phyloP scores from a whole-genome alignment of 116 monocot genomes.

The Phalaenopsis hybrid region DNA sequence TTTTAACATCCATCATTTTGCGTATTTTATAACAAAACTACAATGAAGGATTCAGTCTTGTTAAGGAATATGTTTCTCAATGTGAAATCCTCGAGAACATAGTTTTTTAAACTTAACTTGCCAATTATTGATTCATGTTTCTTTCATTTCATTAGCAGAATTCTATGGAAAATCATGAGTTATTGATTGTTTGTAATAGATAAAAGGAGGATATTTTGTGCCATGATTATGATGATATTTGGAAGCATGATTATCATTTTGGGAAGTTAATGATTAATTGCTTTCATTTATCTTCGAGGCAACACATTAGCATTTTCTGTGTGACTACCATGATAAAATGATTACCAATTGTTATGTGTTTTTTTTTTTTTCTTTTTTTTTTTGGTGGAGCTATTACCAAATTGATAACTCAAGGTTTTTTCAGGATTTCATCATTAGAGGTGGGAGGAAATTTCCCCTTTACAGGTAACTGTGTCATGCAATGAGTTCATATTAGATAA shows the following conservation, averaged over 20 bases:
- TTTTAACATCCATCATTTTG: background rate
- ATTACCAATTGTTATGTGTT: background rate
- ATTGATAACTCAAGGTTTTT: slow-evolving; percentile 13
- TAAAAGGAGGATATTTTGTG: background rate
- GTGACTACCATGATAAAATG: background rate
- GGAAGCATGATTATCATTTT: background rate
- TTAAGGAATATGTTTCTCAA: background rate
- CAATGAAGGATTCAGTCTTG: background rate
- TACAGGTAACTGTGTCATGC: slow-evolving; percentile 55
- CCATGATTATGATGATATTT: background rate
- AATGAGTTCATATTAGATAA: background rate
- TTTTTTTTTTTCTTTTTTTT: slow-evolving; percentile 8
- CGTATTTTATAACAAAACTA: background rate
- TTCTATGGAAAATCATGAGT: slow-evolving; percentile 2
- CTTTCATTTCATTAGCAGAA: background rate
- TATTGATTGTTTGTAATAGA: background rate
- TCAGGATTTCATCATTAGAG: slow-evolving; percentile 94
- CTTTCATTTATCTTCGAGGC: background rate
- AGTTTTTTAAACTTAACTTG: background rate
- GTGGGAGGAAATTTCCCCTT: slow-evolving; percentile 70
- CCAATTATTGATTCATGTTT: background rate
- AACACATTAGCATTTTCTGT: background rate
- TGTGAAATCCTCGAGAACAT: background rate
- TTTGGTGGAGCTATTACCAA: background rate
- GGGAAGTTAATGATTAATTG: background rate